Base-by-base conservation (phyloP, 1,284 basidiomycete species). In the Fomitopsis schrenkii region DNA sequence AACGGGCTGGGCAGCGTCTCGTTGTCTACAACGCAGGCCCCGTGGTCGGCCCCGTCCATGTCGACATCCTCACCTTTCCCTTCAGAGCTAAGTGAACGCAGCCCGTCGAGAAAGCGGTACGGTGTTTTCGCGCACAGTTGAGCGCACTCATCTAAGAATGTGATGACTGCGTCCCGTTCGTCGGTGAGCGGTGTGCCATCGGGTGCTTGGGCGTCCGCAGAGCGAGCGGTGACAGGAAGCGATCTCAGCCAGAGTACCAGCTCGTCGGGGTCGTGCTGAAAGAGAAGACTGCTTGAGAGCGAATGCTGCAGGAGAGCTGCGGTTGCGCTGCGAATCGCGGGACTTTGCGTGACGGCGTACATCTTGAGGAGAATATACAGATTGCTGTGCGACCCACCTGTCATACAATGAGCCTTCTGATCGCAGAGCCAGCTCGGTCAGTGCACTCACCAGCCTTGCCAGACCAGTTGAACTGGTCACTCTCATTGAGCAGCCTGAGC, bases 111-210 rank as follows among this genome's bases (percentile, higher is more conserved):
- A 71, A 97, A 98, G 41, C 87, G 84, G 72, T 96, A 93, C 0
- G 94, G 92, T 0, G 89, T 91, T 75, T 93, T 95, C 64, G 89
- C 70, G 66, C 90, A 94, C n/a, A 93, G 83, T 60, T 91, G 87
- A 7, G 92, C 79, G 69, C 93, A 97, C 53, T 95, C 93, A 67
- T 98, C 95, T 14, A 97, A 66, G 75, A 97, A 95, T 0, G 77
- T 68, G 4, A 93, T 77, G 3, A 95, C 82, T 41, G 81, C 76
- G 10, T 81, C 82, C 53, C 76, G 74, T 70, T 90, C 93, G 62
- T 85, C 85, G 0, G 78, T 80, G 44, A 89, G 75, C 7, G 77
- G 72, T 1, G 81, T 77, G 3, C 82, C 84, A 60, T 88, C 84
- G 0, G 79, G 80, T 0, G 83, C 70, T 65, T 77, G 74, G 15